These are phyloP conservation scores for Helianthus annuus DNA, from an alignment of 129 eudicot species.

Conservation along the genomic window HanXRQr2.0-SUNRISE NC_035441.2:133871779-133872278, in stretches of 20 bases:
- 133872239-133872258: constrained; percentile 7
- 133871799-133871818: constrained; percentile 28
- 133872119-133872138: constrained; percentile 46
- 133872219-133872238: not conserved
- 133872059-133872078: constrained; percentile 32
- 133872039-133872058: constrained; percentile 64
- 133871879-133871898: constrained; percentile 54
- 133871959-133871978: constrained; percentile 6
- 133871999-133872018: constrained; percentile 51
- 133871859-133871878: constrained; percentile 76
- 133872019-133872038: constrained; percentile 59
- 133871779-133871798: constrained; percentile 23
- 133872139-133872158: constrained; percentile 54
- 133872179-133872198: not conserved
- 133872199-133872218: not conserved
- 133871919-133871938: not conserved
- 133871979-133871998: constrained; percentile 60
- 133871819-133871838: constrained; percentile 37
- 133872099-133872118: constrained; percentile 60
- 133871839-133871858: constrained; percentile 42
- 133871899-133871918: constrained; percentile 8
- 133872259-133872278: constrained; percentile 18
- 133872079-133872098: constrained; percentile 2
- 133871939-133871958: not conserved
- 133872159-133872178: constrained; percentile 39